Evolutionary conservation across 257 asterid species (phyloP), one percentile per base, ranked within the genome.

Genomic region (Solanum dulcamara): DNA sequence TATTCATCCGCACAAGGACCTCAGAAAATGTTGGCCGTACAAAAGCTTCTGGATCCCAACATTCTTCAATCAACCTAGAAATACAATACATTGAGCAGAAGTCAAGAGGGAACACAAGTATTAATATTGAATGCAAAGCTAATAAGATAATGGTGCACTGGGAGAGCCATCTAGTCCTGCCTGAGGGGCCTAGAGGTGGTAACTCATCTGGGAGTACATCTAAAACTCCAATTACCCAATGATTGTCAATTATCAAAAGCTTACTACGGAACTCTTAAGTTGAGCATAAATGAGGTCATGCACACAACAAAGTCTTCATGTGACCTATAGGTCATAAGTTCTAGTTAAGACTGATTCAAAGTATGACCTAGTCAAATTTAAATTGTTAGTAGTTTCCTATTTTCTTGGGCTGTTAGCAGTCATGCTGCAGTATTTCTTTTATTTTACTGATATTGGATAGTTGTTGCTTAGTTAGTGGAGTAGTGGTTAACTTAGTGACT

Each of bases 41-140:
- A 59, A 28, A 60, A 35, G 87, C 9, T 81, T 91, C 93, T 51
- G 97, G 95, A 87, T 92, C 90, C 99, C 98, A 94, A 87, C 99
- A 97, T 88, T 93, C 95, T 89, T 97, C 98, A 67, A 97, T 91
- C 93, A 97, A 89, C 93, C 99, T 94, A 84, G 48, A 88, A 24
- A 87, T 35, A 38, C n/a, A n/a, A 46, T 44, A 68, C 59, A 83
- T 75, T 75, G 67, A 86, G 77, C 42, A n/a, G 84, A 50, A 84
- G 40, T 75, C 40, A 75, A 75, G 81, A 75, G 81, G 59, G 81
- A 60, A 82, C 66, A 84, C 83, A 6, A 55, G 20, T 55, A 74
- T 42, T 46, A 46, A 20, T 32, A 64, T 38, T 64, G 51, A 67
- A 66, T 79, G 59, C 81, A 20, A 80, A 17, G 7, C 13, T 75